phyloP scores from a whole-genome alignment of 495 filamentous ascomycete species.

The Hypoxylon cercidicola region DNA sequence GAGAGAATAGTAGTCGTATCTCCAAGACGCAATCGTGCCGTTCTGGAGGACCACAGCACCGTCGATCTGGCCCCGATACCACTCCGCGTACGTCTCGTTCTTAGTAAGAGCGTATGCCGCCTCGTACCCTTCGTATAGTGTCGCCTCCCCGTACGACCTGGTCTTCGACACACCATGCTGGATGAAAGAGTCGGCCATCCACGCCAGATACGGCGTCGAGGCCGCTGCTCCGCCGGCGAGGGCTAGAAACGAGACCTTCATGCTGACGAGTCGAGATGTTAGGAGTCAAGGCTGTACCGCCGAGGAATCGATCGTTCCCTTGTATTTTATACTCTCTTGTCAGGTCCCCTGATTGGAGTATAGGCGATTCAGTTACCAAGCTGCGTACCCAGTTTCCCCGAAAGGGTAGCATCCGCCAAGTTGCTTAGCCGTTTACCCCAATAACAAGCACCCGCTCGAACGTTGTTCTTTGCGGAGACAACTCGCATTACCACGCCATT shows the following conservation, averaged over 20 bases:
- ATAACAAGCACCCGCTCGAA: neutral
- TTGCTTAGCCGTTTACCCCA: slow-evolving; percentile 18
- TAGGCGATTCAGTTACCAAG: neutral
- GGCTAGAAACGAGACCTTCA: slow-evolving; percentile 23
- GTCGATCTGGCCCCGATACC: slow-evolving; percentile 51
- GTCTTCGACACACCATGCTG: slow-evolving; percentile 51
- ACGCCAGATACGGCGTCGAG: slow-evolving; percentile 50
- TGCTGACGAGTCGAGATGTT: slow-evolving; percentile 1
- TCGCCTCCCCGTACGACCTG: slow-evolving; percentile 51
- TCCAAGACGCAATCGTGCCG: slow-evolving; percentile 54
- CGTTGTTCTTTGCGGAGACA: neutral
- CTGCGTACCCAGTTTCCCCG: neutral
- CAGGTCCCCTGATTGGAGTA: neutral
- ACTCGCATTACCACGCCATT: neutral
- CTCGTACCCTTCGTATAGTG: slow-evolving; percentile 52
- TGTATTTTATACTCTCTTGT: neutral
- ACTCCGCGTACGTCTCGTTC: slow-evolving; percentile 46
- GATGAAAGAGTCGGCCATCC: slow-evolving; percentile 62
- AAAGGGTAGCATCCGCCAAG: slow-evolving; percentile 24
- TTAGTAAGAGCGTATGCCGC: slow-evolving; percentile 48
- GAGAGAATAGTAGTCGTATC: slow-evolving; percentile 55
- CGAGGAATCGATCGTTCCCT: neutral
- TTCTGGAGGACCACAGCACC: slow-evolving; percentile 49
- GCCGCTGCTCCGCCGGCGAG: slow-evolving; percentile 26
- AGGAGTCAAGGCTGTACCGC: neutral